These are phyloP conservation scores for Eutrema salsugineum DNA, from an alignment of 441 rosid species.

Conservation along the genomic window DNA sequence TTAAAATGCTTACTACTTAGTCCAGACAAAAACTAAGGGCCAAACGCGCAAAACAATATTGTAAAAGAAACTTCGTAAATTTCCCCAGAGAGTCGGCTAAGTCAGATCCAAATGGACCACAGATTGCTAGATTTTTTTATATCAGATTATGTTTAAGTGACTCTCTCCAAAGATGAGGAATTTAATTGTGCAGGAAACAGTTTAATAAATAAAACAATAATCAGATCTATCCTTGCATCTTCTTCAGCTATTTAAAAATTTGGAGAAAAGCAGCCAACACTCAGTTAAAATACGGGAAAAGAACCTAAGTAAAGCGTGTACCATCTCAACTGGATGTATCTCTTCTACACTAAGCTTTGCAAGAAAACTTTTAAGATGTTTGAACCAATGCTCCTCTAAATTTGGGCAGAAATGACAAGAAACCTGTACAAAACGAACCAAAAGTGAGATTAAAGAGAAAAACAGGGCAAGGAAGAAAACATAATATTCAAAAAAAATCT, in stretches of 20 bases:
- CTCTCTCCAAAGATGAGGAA: not conserved
- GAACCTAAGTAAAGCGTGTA: constrained; percentile 24
- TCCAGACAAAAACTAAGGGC: not conserved
- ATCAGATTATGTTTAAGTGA: not conserved
- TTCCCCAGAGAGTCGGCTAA: not conserved
- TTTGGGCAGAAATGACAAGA: constrained; percentile 45
- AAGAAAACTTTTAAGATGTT: constrained; percentile 46
- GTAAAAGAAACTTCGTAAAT: not conserved
- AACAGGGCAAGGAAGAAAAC: not conserved
- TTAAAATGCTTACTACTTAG: constrained; percentile 11
- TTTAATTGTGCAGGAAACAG: not conserved
- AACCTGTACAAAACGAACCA: constrained; percentile 39
- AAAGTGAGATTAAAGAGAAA: constrained; percentile 2
- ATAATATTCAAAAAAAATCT: not conserved
- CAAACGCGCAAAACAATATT: not conserved
- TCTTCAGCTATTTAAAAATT: not conserved
- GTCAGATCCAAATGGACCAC: not conserved
- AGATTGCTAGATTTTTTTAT: not conserved
- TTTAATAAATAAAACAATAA: not conserved
- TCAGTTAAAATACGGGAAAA: not conserved
- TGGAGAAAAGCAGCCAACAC: not conserved
- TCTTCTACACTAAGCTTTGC: constrained; percentile 43
- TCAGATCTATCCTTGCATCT: not conserved
- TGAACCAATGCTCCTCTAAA: constrained; percentile 39
- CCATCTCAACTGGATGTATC: constrained; percentile 50